Evolutionary conservation across 2,329 filamentous ascomycete species (phyloP).

Genomic region (Colletotrichum musae): DNA sequence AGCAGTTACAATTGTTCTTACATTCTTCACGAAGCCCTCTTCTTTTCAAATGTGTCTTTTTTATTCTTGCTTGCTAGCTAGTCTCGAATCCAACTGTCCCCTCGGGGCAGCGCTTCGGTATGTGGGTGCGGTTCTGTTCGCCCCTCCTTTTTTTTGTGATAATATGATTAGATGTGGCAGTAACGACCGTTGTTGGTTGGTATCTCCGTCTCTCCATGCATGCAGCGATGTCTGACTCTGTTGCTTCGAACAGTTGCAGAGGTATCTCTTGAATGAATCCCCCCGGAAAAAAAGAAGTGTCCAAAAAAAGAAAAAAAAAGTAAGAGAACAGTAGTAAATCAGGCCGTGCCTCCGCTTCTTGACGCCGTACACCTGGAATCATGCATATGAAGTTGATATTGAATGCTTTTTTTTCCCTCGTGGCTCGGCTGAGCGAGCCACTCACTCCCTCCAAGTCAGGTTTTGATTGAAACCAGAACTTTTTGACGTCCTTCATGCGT

Average conservation of each 20-base stretch:
- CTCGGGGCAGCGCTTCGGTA: not conserved
- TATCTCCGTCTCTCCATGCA: slow-evolving; percentile 13
- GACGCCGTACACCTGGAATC: slow-evolving; percentile 36
- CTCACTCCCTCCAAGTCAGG: not conserved
- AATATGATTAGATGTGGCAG: slow-evolving; percentile 26
- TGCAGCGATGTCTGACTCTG: not conserved
- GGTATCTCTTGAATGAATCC: slow-evolving; percentile 26
- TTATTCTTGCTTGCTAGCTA: slow-evolving; percentile 27
- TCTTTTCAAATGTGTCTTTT: slow-evolving; percentile 2
- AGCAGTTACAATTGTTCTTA: too few species aligned
- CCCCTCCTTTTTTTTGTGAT: not conserved
- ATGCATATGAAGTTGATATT: slow-evolving; percentile 27
- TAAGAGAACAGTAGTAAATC: not conserved
- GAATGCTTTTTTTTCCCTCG: slow-evolving; percentile 14
- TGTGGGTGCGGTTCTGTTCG: slow-evolving; percentile 5
- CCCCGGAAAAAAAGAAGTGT: not conserved
- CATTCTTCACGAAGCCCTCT: too few species aligned
- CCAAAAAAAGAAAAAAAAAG: not conserved
- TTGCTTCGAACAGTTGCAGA: slow-evolving; percentile 12
- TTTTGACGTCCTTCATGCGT: not conserved
- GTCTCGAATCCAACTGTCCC: slow-evolving; percentile 8
- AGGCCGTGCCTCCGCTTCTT: slow-evolving; percentile 20
- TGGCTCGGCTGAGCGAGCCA: slow-evolving; percentile 29
- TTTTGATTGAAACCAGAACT: not conserved
- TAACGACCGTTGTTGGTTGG: slow-evolving; percentile 26